Percentiles rank a stretch among this genome's conserved stretches.
These are phyloP conservation scores for Diplocarpon mali DNA, from an alignment of 2,329 filamentous ascomycete species.

Conservation along the genomic window DNA sequence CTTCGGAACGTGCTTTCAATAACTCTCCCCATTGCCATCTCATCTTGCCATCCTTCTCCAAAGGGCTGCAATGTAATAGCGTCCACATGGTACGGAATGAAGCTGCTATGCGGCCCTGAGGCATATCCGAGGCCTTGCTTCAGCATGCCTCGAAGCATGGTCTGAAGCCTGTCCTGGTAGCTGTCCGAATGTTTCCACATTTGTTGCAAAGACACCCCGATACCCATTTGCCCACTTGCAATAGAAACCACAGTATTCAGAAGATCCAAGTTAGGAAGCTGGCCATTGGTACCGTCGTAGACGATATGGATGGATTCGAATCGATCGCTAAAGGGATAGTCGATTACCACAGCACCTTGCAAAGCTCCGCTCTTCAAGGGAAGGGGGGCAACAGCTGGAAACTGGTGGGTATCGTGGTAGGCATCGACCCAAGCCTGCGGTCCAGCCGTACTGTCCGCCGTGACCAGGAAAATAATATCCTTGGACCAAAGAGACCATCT, in stretches of 20 bases:
- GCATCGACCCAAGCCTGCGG: slow-evolving; percentile 97
- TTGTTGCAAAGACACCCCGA: slow-evolving; percentile 71
- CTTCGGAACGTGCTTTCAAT: slow-evolving; percentile 87
- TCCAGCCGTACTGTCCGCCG: slow-evolving; percentile 79
- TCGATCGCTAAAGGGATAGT: slow-evolving; percentile 74
- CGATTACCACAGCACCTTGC: slow-evolving; percentile 86
- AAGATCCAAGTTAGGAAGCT: slow-evolving; percentile 88
- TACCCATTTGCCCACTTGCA: slow-evolving; percentile 84
- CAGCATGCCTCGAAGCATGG: slow-evolving; percentile 86
- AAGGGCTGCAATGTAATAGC: slow-evolving; percentile 87
- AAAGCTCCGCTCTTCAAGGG: slow-evolving; percentile 87
- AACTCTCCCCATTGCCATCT: slow-evolving; percentile 86
- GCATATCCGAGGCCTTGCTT: slow-evolving; percentile 83
- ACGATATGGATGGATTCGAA: slow-evolving; percentile 85
- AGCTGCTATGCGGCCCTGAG: slow-evolving; percentile 84
- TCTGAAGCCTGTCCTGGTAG: slow-evolving; percentile 73
- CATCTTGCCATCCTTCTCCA: slow-evolving; percentile 90
- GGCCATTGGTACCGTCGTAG: slow-evolving; percentile 93
- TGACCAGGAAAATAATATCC: slow-evolving; percentile 86
- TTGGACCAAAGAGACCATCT: slow-evolving; percentile 98
- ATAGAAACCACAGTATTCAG: slow-evolving; percentile 90
- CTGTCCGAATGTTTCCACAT: slow-evolving; percentile 68
- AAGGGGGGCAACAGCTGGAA: slow-evolving; percentile 58
- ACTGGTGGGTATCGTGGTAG: slow-evolving; percentile 82
- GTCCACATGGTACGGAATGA: slow-evolving; percentile 96